Conservation (phyloP, 139 green algal genomes). For the Gonium pectorale region DNA sequence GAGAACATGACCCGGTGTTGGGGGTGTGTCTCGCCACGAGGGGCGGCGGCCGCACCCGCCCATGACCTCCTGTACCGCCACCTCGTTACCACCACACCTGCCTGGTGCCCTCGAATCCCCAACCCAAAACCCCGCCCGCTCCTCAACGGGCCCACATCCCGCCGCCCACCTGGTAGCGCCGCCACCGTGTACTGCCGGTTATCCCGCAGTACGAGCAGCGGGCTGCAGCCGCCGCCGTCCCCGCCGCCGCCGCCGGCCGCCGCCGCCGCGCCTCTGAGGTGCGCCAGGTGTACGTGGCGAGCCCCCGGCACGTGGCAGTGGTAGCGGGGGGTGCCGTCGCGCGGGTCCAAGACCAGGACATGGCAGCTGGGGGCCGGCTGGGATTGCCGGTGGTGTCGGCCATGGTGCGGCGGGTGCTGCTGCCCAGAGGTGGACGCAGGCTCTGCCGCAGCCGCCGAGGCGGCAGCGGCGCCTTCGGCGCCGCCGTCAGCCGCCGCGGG, state of each 20-base stretch:
- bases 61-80: no score
- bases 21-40: no score
- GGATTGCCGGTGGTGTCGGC: slow-evolving; percentile 17
- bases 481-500: not conserved
- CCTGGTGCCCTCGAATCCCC: no score
- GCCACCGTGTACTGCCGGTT: slow-evolving; percentile 54
- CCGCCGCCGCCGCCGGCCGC: not conserved
- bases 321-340: slow-evolving; percentile 21
- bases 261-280: slow-evolving; percentile 6
- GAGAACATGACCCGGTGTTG: no score
- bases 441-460: not conserved
- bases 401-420: not conserved
- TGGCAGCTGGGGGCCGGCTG: slow-evolving; percentile 25
- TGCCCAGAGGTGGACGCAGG: not conserved
- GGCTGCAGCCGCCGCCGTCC: slow-evolving; percentile 23
- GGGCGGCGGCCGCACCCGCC: no score
- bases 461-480: not conserved
- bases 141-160: no score
- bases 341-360: slow-evolving; percentile 62
- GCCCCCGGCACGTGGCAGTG: slow-evolving; percentile 37
- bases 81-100: no score
- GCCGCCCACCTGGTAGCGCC: not conserved
- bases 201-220: slow-evolving; percentile 68
- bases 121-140: no score
- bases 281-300: slow-evolving; percentile 42